Evolutionary conservation across 139 green algal genomes (phyloP), one percentile per base, ranked within the genome.

Genomic region (Astrephomene gubernaculifera): DNA sequence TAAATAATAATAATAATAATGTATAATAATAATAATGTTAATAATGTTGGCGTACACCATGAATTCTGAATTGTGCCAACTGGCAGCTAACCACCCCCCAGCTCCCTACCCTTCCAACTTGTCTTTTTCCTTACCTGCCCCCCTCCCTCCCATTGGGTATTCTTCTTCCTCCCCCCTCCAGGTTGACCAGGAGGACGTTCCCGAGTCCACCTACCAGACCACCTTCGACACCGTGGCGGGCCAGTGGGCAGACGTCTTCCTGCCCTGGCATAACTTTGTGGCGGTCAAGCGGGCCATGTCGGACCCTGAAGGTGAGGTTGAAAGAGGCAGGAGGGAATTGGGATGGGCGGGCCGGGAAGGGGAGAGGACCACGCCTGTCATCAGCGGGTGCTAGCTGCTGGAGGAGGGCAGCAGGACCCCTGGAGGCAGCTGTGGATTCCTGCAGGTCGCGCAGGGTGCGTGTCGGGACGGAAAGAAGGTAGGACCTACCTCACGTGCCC

Each of bases 181-280:
- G 91, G 88, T 89, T 3, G 90, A 93, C 64, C 91, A 96, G 79
- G 87, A 87, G 38, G 87, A 95, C 49, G 82, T 80, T 8, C 94
- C 96, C 8, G 95, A 97, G 85, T 86, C 85, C 63, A 96, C 93
- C 12, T 98, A 98, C 90, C 95, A 98, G 82, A 90, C 94, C 31
- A 94, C 91, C 29, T 97, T 98, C 87, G 94, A 97, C 83, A 96
- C 93, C 0, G 75, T 87, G 45, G 83, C 81, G 1, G 93, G 92
- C 36, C 91, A 94, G 67, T 97, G 92, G 94, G 83, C 79, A 14
- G 92, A 88, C 36, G 94, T 98, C 3, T 83, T 80, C 45, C 75
- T 98, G 44, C 94, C 95, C 14, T 98, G 95, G 95, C 90, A 96
- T 88, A 92, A 92, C 72, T 98, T 98, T 89, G 92, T 98, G 68